Base-by-base conservation (phyloP, 345 rosid species). In the Toxicodendron radicans region DNA sequence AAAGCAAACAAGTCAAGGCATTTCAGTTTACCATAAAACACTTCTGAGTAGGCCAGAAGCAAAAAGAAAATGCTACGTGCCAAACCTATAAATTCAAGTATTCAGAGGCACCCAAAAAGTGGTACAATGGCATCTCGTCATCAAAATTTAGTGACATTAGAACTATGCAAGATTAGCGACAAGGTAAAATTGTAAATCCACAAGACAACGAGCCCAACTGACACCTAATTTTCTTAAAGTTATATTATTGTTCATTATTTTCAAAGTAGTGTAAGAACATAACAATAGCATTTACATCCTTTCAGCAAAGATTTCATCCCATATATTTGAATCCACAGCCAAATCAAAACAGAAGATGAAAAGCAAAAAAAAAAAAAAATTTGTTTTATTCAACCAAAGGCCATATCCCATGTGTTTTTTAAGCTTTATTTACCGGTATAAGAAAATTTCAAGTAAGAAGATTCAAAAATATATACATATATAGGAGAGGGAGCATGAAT, bases 181-280 rank as follows among this genome's bases (percentile, higher is more conserved):
- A 5, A 5, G 43, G 43, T 38, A 38, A 7, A 38, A 5, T 38
- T 38, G 43, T 38, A 5, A 38, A 38, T 8, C 43, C 43, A 38
- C 8, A 38, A 38, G 43, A 38, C 43, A 38, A 38, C 43, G 6
- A 38, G 43, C 43, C 43, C 43, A 38, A 38, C 43, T 38, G 9
- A 38, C 43, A 35, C 38, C 4, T 32, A 32, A 32, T 32, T 32
- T 32, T 35, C 41, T 35, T 35, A 35, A 35, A 35, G 41, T 35
- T 35, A 35, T 35, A 35, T 35, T 7, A 35, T 4, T 35, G 41
- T 35, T 85, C 76, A 95, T 79, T 61, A 84, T 81, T 97, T 95
- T 85, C 79, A 85, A 59, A 82, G 67, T 67, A 49, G 53, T 11
- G 53, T 3, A 49, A 1, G 18, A 49, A 49, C 53, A 49, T 0